These are phyloP conservation scores for Cylindrotheca closterium DNA, from an alignment of 108 stramenopile genomes.

Conservation along the genomic window DNA sequence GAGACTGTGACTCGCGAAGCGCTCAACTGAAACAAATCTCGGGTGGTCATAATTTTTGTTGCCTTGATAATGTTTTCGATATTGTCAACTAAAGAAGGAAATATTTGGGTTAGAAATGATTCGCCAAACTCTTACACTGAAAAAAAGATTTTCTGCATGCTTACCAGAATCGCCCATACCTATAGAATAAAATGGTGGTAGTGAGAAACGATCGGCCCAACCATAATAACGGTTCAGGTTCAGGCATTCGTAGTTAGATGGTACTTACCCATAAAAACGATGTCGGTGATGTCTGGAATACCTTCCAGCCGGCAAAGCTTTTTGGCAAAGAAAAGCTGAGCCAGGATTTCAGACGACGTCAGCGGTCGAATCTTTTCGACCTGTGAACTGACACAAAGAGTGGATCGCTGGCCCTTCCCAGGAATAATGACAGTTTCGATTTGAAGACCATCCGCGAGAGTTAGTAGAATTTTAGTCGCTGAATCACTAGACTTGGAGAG, in stretches of 20 bases:
- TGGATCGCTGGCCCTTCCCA: conserved; percentile 42
- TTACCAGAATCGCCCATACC: too few species aligned
- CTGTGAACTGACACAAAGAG: conserved; percentile 78
- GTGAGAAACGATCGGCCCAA: too few species aligned
- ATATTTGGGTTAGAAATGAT: background rate
- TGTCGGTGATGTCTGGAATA: conserved; percentile 35
- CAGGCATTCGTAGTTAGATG: conserved; percentile 29
- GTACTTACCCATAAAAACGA: conserved; percentile 95
- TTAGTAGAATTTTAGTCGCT: conserved; percentile 72
- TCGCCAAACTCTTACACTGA: too few species aligned
- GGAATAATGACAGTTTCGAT: conserved; percentile 88
- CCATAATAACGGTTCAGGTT: too few species aligned
- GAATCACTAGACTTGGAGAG: conserved; percentile 44
- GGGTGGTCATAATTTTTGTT: conserved; percentile 47
- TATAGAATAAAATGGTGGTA: too few species aligned
- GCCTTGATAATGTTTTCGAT: conserved; percentile 57
- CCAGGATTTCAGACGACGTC: conserved; percentile 72
- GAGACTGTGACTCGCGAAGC: conserved; percentile 72
- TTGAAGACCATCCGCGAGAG: conserved; percentile 60
- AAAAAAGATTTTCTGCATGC: too few species aligned
- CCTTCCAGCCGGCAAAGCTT: conserved; percentile 52
- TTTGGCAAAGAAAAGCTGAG: conserved; percentile 77
- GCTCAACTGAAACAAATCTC: conserved; percentile 60
- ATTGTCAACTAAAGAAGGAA: conserved; percentile 50
- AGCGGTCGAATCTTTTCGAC: conserved; percentile 58